Conservation (phyloP, 2,329 filamentous ascomycete species). For the Neonectria hederae region DNA sequence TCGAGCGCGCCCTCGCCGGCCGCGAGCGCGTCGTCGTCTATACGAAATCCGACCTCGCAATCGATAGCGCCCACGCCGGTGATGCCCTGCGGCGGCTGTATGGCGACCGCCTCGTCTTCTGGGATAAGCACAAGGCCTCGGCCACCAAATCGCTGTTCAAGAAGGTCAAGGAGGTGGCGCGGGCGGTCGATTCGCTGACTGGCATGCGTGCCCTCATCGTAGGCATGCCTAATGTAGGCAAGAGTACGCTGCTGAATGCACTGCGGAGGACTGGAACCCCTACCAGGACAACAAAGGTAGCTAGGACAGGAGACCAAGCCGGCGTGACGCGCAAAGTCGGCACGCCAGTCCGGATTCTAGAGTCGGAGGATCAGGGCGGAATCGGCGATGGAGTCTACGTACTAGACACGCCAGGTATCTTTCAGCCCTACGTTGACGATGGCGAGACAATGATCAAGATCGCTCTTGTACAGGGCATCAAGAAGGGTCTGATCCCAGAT, state of each 20-base stretch:
- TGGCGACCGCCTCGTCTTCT: slow-evolving; percentile 54
- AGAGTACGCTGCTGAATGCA: slow-evolving; percentile 92
- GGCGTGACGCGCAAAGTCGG: slow-evolving; percentile 89
- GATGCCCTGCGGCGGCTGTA: slow-evolving; percentile 47
- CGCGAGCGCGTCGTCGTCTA: slow-evolving; percentile 85
- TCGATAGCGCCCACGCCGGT: slow-evolving; percentile 43
- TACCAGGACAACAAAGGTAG: slow-evolving; percentile 69
- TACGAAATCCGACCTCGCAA: slow-evolving; percentile 84
- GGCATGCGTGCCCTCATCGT: slow-evolving; percentile 89
- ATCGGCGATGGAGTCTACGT: slow-evolving; percentile 77
- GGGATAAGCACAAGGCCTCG: slow-evolving; percentile 49
- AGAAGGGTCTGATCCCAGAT: slow-evolving; percentile 83
- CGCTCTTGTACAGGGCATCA: slow-evolving; percentile 89
- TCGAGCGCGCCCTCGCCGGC: slow-evolving; percentile 79
- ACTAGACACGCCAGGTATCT: slow-evolving; percentile 93
- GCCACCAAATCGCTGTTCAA: slow-evolving; percentile 53
- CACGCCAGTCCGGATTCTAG: slow-evolving; percentile 80
- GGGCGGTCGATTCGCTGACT: slow-evolving; percentile 66
- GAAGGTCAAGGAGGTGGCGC: slow-evolving; percentile 47
- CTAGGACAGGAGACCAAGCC: slow-evolving; percentile 84
- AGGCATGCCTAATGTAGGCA: slow-evolving; percentile 98
- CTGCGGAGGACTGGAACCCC: slow-evolving; percentile 73
- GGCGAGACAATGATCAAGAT: slow-evolving; percentile 93
- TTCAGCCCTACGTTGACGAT: slow-evolving; percentile 88
- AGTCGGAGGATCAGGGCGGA: slow-evolving; percentile 51